Conservation (phyloP, 208 protist genomes). For the Trichomonas vaginalis region DNA sequence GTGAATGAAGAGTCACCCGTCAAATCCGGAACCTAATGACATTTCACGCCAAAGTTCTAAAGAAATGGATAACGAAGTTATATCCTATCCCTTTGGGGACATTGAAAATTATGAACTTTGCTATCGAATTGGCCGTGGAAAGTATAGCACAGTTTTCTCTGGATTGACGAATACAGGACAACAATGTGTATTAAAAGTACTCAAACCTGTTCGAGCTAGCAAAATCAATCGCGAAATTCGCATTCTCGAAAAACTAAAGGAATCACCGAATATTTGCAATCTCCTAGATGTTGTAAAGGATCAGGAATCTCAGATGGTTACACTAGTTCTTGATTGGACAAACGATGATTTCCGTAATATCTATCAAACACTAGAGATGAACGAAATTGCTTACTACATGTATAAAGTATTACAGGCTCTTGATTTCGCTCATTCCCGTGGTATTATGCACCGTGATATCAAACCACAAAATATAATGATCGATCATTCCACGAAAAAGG, state of each 20-base stretch:
- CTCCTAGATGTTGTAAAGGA: not conserved
- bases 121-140: not conserved
- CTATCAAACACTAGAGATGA: not conserved
- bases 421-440: not conserved
- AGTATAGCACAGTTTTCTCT: constrained; percentile 5
- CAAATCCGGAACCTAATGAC: not conserved
- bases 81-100: not conserved
- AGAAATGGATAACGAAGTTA: not conserved
- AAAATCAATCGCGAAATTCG: constrained; percentile 13
- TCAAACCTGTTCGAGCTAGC: not conserved
- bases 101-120: not conserved
- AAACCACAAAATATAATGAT: constrained; percentile 99
- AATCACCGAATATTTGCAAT: not conserved
- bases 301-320: not conserved
- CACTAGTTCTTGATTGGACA: not conserved
- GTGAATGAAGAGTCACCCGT: not conserved
- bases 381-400: not conserved
- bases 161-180: not conserved
- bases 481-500: constrained; percentile 68
- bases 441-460: not conserved
- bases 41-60: not conserved
- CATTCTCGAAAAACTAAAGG: not conserved
- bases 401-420: not conserved
- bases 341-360: not conserved
- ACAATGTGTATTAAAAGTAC: not conserved